Evolutionary conservation across 2,329 filamentous ascomycete genomes (phyloP).

Genomic region (Fusarium sp.): DNA sequence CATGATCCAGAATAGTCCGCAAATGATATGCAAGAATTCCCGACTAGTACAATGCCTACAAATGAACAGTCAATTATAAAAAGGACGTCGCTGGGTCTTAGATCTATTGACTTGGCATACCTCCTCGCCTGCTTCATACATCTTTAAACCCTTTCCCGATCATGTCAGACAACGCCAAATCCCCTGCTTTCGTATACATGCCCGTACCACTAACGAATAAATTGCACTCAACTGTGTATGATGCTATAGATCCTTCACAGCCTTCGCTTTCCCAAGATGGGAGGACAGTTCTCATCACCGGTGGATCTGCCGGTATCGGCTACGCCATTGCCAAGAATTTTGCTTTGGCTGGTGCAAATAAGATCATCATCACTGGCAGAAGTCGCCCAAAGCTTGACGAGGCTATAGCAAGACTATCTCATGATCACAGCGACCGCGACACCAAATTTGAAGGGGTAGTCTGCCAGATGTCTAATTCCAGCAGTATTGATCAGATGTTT

Average conservation of each 20-base stretch:
- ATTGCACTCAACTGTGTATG: background rate
- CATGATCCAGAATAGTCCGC: background rate
- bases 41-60: background rate
- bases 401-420: background rate
- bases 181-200: background rate
- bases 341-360: background rate
- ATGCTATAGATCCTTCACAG: background rate
- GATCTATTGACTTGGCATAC: background rate
- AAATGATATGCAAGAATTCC: no score
- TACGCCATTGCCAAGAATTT: background rate
- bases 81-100: background rate
- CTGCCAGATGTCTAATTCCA: background rate
- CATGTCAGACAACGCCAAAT: background rate
- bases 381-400: background rate
- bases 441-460: background rate
- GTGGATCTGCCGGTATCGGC: background rate
- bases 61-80: background rate
- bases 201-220: background rate
- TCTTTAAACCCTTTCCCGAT: background rate
- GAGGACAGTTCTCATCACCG: background rate
- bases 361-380: background rate
- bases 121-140: background rate
- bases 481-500: background rate
- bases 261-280: background rate
- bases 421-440: accelerated